Base-by-base conservation (phyloP, 2,329 filamentous ascomycete species). In the Aspergillus hiratsukae region DNA sequence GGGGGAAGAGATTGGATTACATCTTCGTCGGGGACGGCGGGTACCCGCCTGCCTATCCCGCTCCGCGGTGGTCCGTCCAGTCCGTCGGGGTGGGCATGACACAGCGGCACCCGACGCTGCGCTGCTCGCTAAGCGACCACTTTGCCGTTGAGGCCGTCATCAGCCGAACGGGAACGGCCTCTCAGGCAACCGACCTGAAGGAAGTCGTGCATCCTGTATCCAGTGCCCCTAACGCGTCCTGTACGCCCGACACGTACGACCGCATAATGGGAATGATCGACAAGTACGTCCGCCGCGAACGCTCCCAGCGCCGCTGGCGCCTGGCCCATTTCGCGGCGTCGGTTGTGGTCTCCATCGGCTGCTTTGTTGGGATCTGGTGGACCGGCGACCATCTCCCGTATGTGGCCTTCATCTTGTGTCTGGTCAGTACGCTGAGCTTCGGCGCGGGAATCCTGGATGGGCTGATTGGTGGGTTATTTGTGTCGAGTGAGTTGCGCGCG, bases 51-150 rank as follows among this genome's bases (percentile, higher is more conserved):
- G 57, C 61, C 7, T 69, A 67, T 31, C 69, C 66, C 40, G 60
- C 59, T 49, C 72, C 57, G 67, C 73, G 75, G 55, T 97, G 92
- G 91, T 77, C 83, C 11, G 85, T 97, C 57, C 81, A 85, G 57
- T 80, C 82, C 7, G 87, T 84, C 3, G 82, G 84, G 51, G 88
- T 99, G 1, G 87, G 88, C 58, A 91, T 97, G 85, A 87, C 85
- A 21, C 83, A 88, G 69, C 86, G 90, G 9, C 92, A 97, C 72
- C 90, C 91, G 0, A 84, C 83, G 1, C 80, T 97, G 1, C 82
- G 85, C 60, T 96, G 91, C 75, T 96, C 91, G 1, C 80, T 97
- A 27, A 97, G 91, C 65, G 93, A 99, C 69, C 94, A 97, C 72
- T 97, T 97, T 72, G 91, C 90, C 23, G 88, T 97, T 53, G 88